Evolutionary conservation across 2,329 filamentous ascomycete genomes (phyloP).

Genomic region (Cytospora leucostoma): DNA sequence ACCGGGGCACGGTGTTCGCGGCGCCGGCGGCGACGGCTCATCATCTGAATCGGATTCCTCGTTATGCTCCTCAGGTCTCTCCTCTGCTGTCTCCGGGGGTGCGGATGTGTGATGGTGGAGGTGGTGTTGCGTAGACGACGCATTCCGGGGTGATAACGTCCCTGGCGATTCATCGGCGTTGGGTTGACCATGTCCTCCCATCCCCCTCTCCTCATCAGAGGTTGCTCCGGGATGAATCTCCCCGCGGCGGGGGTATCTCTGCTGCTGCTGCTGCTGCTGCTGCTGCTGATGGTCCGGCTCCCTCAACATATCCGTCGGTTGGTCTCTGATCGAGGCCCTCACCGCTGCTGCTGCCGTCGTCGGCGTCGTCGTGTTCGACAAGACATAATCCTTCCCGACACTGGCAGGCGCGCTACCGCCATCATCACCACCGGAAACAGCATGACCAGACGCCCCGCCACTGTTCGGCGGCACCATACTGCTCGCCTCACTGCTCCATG

Average conservation of each 20-base stretch:
- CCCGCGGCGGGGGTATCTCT: not conserved
- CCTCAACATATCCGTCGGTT: not conserved
- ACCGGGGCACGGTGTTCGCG: not conserved
- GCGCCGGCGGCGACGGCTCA: not conserved
- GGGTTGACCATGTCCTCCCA: not conserved
- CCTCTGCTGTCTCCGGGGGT: not conserved
- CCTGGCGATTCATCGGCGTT: not conserved
- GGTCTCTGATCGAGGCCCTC: conserved; percentile 32
- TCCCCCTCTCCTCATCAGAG: conserved; percentile 1
- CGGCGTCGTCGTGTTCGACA: conserved; percentile 1
- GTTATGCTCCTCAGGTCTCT: not conserved
- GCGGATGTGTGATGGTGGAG: not conserved
- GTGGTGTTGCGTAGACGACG: not conserved
- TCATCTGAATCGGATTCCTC: conserved; percentile 9
- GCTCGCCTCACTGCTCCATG: conserved; percentile 9
- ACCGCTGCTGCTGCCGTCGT: conserved; percentile 36
- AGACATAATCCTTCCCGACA: conserved; percentile 32
- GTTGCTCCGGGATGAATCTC: not conserved
- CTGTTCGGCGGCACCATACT: conserved; percentile 11
- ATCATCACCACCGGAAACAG: not conserved
- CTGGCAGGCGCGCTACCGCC: conserved; percentile 9
- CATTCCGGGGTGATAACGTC: not conserved
- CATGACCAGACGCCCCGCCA: not conserved
- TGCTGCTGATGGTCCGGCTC: not conserved
- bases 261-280: not conserved